phyloP scores from a whole-genome alignment of 2,329 filamentous ascomycete genomes.

The Teratosphaeria destructans region DNA sequence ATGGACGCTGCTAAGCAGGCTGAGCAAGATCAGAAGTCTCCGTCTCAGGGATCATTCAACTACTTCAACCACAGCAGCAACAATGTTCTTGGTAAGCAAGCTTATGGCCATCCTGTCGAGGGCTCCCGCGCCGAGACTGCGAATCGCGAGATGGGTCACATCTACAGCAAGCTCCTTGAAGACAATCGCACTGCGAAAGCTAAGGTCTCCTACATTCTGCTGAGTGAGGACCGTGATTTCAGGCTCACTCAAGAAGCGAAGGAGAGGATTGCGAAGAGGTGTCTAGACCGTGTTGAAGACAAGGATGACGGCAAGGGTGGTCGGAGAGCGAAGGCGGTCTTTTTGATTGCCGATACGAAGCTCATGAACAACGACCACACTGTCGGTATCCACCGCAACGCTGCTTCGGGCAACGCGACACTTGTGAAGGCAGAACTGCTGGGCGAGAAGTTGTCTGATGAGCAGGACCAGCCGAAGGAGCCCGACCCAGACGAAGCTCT shows the following conservation, averaged over 20 bases:
- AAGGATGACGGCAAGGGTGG: neutral
- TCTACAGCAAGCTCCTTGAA: neutral
- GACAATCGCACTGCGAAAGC: neutral
- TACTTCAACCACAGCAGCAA: neutral
- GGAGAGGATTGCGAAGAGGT: neutral
- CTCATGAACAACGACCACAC: neutral
- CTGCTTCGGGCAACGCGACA: slow-evolving; percentile 1
- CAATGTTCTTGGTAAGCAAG: neutral
- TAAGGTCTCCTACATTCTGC: neutral
- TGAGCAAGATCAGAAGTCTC: neutral
- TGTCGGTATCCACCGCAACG: neutral
- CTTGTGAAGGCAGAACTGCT: neutral
- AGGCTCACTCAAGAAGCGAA: neutral
- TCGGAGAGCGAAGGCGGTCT: neutral
- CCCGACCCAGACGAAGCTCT: neutral
- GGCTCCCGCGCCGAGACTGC: neutral
- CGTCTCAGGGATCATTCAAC: neutral
- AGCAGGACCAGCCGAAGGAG: neutral
- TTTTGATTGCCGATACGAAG: neutral
- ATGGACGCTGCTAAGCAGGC: neutral
- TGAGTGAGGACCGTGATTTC: neutral
- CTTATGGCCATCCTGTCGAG: neutral
- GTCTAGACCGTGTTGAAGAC: neutral
- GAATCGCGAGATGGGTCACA: neutral
- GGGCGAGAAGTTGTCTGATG: neutral